Evolutionary conservation across 768 basidiomycete species (phyloP).

Genomic region (Lentinula lateritia): DNA sequence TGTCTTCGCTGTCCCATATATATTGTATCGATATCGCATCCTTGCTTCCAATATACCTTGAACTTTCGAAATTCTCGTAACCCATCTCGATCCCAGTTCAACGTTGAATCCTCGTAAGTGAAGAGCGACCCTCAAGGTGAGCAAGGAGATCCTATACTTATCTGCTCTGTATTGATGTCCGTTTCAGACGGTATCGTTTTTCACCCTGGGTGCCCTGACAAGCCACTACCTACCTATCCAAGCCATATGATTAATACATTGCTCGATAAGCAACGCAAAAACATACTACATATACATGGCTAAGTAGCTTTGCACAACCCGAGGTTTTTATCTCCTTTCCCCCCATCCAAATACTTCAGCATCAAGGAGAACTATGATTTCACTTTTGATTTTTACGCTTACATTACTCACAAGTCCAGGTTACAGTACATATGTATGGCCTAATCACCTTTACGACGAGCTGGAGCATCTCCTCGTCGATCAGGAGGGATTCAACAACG

Average conservation of each 20-base stretch:
- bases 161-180: no score
- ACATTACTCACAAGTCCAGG: neutral
- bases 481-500: constrained; percentile 13
- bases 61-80: neutral
- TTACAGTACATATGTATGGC: constrained; percentile 1
- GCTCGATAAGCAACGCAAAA: no score
- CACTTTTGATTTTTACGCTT: neutral
- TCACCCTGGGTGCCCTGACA: no score
- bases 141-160: no score
- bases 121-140: no score
- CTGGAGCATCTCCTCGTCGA: constrained; percentile 15
- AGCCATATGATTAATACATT: no score
- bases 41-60: neutral
- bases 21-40: constrained; percentile 3
- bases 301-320: neutral
- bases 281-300: no score
- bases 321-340: neutral
- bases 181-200: no score
- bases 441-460: constrained; percentile 7
- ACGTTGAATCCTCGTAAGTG: no score
- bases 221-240: no score
- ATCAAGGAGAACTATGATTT: neutral
- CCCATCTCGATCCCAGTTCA: neutral
- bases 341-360: neutral
- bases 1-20: neutral